phyloP scores from a whole-genome alignment of 2,329 filamentous ascomycete species.

The Arthrobotrys pseudoclavata region DNA sequence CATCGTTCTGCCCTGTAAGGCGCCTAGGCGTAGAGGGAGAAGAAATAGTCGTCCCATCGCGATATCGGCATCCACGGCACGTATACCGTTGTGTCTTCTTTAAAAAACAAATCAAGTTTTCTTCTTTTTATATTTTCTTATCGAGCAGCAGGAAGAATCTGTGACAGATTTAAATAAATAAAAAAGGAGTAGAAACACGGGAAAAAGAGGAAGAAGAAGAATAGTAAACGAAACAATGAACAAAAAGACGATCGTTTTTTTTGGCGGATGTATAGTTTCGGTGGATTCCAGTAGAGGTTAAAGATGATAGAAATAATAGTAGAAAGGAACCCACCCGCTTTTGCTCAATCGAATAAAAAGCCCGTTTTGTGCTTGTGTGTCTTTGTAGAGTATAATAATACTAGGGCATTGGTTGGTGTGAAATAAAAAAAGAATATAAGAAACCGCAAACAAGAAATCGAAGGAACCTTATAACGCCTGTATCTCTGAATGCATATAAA shows the following conservation, averaged over 20 bases:
- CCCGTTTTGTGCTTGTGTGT: conserved; percentile 6
- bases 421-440: conserved; percentile 11
- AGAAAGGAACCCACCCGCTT: conserved; percentile 10
- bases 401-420: conserved; percentile 15
- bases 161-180: conserved; percentile 42
- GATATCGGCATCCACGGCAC: background rate
- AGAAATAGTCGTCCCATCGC: background rate
- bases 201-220: conserved; percentile 4
- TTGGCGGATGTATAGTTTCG: conserved; percentile 10
- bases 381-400: conserved; percentile 32
- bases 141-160: conserved; percentile 47
- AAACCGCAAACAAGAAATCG: conserved; percentile 12
- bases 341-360: conserved; percentile 18
- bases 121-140: conserved; percentile 55
- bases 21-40: background rate
- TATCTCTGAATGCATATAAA: conserved; percentile 59
- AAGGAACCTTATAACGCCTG: conserved; percentile 52
- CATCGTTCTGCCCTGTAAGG: background rate
- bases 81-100: background rate
- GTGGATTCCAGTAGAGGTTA: conserved; percentile 33
- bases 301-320: conserved; percentile 8
- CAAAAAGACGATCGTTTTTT: conserved; percentile 31
- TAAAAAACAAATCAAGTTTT: conserved; percentile 39
- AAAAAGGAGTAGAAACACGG: conserved; percentile 19
- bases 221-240: conserved; percentile 2